A percentile compares a stretch with the other conserved stretches of the same genome.
Evolutionary conservation across 345 rosid genomes (phyloP).

Genomic region (Gossypium turneri): DNA sequence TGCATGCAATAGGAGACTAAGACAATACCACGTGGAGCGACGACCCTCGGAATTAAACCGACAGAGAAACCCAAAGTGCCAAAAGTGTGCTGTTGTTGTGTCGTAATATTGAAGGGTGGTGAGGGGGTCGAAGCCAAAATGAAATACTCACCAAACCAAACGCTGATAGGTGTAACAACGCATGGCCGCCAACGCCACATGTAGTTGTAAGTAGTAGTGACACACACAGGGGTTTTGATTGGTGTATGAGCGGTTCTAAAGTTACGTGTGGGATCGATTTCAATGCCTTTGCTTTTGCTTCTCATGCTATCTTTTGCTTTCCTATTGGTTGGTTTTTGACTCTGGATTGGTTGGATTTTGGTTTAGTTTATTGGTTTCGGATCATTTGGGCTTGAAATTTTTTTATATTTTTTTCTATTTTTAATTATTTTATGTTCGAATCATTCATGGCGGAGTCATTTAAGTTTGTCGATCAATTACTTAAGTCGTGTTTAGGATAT

Average conservation of each 20-base stretch:
- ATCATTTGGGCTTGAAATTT: too few relatives aligned
- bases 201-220: constrained; percentile 29
- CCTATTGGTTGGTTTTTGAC: too few relatives aligned
- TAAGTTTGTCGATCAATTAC: too few relatives aligned
- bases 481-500: too few relatives aligned
- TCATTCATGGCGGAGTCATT: too few relatives aligned
- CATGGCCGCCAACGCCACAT: constrained; percentile 68
- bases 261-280: not conserved
- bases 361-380: too few relatives aligned
- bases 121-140: not conserved
- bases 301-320: not conserved
- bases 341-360: too few relatives aligned
- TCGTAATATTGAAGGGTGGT: not conserved
- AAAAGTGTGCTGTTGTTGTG: not conserved
- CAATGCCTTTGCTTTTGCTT: not conserved
- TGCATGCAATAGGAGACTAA: constrained; percentile 40
- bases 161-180: constrained; percentile 77
- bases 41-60: constrained; percentile 29
- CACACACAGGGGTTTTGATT: constrained; percentile 25
- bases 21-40: constrained; percentile 23
- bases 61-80: not conserved
- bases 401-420: too few relatives aligned
- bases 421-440: too few relatives aligned
- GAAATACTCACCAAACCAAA: constrained; percentile 23
- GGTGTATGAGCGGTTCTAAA: constrained; percentile 21